Conservation (phyloP, 495 filamentous ascomycete species). For the Immersiella caudata region DNA sequence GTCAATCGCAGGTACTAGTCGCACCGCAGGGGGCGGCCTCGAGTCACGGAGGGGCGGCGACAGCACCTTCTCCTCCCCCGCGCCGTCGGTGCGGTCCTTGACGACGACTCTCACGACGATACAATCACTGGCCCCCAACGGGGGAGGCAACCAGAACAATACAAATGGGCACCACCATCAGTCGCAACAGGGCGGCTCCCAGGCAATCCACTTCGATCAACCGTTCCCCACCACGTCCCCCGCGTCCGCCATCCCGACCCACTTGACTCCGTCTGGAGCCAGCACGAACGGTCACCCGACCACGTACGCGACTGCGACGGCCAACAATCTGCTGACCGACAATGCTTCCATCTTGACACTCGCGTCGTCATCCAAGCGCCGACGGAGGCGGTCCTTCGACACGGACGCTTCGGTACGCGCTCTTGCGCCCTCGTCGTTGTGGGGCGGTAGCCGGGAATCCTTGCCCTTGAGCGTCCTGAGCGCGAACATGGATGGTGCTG, state of each 20-base stretch:
- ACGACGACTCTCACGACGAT: conserved; percentile 96
- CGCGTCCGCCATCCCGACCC: conserved; percentile 77
- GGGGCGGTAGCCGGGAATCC: conserved; percentile 85
- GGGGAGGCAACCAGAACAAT: conserved; percentile 64
- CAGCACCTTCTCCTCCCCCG: conserved; percentile 92
- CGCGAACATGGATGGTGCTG: conserved; percentile 62
- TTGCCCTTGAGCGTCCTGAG: conserved; percentile 88
- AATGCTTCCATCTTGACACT: conserved; percentile 95
- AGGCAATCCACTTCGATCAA: conserved; percentile 78
- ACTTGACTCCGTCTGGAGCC: conserved; percentile 62
- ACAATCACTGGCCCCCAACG: conserved; percentile 79
- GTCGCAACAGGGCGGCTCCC: conserved; percentile 44
- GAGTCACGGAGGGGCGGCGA: conserved; percentile 71
- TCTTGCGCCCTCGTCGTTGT: conserved; percentile 86
- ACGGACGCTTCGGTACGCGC: conserved; percentile 95
- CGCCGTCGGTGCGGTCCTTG: conserved; percentile 86
- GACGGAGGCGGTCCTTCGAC: conserved; percentile 86
- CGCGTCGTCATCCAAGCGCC: conserved; percentile 91
- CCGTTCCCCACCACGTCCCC: conserved; percentile 80
- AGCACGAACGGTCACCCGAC: conserved; percentile 62
- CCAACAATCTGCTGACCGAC: conserved; percentile 89
- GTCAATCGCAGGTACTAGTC: conserved; percentile 61
- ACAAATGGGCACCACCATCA: conserved; percentile 40
- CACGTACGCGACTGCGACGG: conserved; percentile 86
- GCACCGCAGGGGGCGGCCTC: conserved; percentile 65